These are phyloP conservation scores for Aethionema arabicum DNA, from an alignment of 345 rosid species.

Conservation along the genomic window DNA sequence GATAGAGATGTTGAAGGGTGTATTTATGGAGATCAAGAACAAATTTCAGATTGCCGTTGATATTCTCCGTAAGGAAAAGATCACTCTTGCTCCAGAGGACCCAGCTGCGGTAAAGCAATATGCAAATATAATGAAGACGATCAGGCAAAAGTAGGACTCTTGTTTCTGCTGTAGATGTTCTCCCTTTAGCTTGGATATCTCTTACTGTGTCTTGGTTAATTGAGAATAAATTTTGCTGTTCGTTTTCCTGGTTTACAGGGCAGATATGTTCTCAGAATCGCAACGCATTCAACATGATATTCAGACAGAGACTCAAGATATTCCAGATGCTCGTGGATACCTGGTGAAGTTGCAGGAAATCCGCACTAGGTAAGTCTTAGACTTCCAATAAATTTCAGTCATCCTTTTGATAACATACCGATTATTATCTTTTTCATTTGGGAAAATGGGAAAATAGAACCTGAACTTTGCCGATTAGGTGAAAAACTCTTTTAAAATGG, in stretches of 20 bases:
- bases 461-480: no score
- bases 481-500: no score
- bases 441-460: no score
- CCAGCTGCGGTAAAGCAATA: constrained; percentile 85
- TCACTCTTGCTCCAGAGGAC: constrained; percentile 86
- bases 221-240: constrained; percentile 8
- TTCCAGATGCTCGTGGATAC: constrained; percentile 89
- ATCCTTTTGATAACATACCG: background rate
- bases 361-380: constrained; percentile 54
- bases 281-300: constrained; percentile 69
- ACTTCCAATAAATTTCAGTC: constrained; percentile 4
- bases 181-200: background rate
- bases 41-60: constrained; percentile 84
- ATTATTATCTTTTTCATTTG: no score
- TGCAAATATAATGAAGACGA: constrained; percentile 84
- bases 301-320: constrained; percentile 57
- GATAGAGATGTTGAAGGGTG: constrained; percentile 87
- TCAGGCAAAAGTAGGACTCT: constrained; percentile 76
- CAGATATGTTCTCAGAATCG: constrained; percentile 78
- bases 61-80: constrained; percentile 79
- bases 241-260: constrained; percentile 56
- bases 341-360: constrained; percentile 72
- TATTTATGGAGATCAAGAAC: constrained; percentile 79
- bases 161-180: constrained; percentile 8
- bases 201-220: background rate